Percentiles rank a stretch among this genome's conserved stretches.
These are phyloP conservation scores for Cutaneotrichosporon mucoides DNA, from an alignment of 1,284 basidiomycete genomes.

Conservation along the genomic window DNA sequence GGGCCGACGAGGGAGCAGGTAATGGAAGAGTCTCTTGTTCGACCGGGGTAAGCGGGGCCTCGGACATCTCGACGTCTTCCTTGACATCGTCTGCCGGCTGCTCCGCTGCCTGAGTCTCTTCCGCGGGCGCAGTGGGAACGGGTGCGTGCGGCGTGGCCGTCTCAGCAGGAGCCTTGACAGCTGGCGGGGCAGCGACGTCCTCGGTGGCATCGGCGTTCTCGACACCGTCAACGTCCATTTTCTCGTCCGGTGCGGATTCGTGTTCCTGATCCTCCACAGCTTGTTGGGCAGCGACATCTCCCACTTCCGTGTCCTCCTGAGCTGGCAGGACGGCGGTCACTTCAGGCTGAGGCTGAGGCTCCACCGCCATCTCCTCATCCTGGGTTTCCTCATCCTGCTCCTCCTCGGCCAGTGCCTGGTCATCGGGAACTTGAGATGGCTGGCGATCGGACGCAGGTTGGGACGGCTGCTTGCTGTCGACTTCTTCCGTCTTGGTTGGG, in stretches of 20 bases:
- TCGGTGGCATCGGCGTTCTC: neutral
- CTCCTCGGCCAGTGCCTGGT: neutral
- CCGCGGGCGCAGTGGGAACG: neutral
- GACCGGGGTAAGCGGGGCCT: neutral
- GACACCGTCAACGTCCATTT: constrained; percentile 12
- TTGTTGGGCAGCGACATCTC: too few species aligned
- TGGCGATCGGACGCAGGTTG: neutral
- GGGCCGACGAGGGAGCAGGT: constrained; percentile 8
- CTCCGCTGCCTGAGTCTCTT: neutral
- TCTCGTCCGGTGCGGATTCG: constrained; percentile 1
- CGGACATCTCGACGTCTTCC: constrained; percentile 1
- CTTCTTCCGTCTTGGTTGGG: constrained; percentile 7
- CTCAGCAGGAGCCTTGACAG: neutral
- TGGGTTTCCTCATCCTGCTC: neutral
- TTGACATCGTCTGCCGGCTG: neutral
- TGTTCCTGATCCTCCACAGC: too few species aligned
- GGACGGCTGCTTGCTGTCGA: neutral
- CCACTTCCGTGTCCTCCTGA: neutral
- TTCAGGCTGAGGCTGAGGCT: constrained; percentile 29
- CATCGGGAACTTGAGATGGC: neutral
- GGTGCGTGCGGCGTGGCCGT: neutral
- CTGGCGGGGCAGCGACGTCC: neutral
- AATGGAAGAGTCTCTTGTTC: neutral
- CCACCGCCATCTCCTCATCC: constrained; percentile 24
- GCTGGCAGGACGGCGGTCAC: neutral